Evolutionary conservation across 371 early-diverging fungal genomes (phyloP).

Genomic region (Syncephalis plumigaleata): DNA sequence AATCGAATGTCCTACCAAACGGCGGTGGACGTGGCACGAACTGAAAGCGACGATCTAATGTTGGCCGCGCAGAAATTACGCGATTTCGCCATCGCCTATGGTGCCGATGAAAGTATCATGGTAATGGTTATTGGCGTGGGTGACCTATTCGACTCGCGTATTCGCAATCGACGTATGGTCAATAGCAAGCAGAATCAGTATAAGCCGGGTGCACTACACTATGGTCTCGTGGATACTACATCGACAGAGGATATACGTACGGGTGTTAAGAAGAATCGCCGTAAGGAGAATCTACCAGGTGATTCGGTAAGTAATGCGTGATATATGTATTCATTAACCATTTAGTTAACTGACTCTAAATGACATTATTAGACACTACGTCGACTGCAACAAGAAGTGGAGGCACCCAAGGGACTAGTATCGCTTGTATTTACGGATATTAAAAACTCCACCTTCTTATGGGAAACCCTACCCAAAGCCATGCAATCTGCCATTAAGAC

Average conservation of each 20-base stretch:
- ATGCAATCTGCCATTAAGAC: slow-evolving; percentile 83
- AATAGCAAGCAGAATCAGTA: slow-evolving; percentile 7
- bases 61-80: slow-evolving; percentile 69
- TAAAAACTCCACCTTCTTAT: slow-evolving; percentile 86
- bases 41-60: slow-evolving; percentile 47
- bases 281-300: slow-evolving; percentile 30
- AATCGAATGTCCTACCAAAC: slow-evolving; percentile 61
- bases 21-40: slow-evolving; percentile 70
- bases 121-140: slow-evolving; percentile 75
- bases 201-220: slow-evolving; percentile 6
- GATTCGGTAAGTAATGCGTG: slow-evolving; percentile 22
- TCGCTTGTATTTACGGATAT: slow-evolving; percentile 93
- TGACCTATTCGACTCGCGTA: slow-evolving; percentile 36
- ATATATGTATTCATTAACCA: not conserved
- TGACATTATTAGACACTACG: slow-evolving; percentile 39
- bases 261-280: slow-evolving; percentile 16
- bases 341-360: too few species aligned
- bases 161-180: not conserved
- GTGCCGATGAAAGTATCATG: slow-evolving; percentile 57
- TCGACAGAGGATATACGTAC: not conserved
- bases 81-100: slow-evolving; percentile 77
- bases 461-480: slow-evolving; percentile 73
- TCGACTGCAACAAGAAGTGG: slow-evolving; percentile 52
- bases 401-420: slow-evolving; percentile 73
- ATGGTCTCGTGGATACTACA: not conserved